Conservation (phyloP, 2,329 filamentous ascomycete species). For the Exophiala sp. region DNA sequence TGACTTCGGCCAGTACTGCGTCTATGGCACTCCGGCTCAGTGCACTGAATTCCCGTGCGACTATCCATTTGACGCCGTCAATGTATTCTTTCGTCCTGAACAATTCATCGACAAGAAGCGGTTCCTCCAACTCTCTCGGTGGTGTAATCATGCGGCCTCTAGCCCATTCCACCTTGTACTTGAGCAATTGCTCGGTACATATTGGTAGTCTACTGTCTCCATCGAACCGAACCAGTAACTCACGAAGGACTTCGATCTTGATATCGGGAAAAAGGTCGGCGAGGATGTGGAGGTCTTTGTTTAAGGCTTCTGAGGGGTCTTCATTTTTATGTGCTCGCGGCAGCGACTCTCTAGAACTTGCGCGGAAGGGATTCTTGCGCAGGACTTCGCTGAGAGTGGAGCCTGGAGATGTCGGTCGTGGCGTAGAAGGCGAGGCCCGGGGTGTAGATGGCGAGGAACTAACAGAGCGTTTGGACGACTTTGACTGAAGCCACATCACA, state of each 20-base stretch:
- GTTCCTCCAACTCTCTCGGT: constrained; percentile 20
- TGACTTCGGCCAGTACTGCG: constrained; percentile 47
- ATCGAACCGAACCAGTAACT: constrained; percentile 45
- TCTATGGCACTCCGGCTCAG: constrained; percentile 45
- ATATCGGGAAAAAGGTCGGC: constrained; percentile 46
- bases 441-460: constrained; percentile 9
- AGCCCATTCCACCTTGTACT: constrained; percentile 47
- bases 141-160: constrained; percentile 45
- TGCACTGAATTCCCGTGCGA: constrained; percentile 43
- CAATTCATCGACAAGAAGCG: constrained; percentile 40
- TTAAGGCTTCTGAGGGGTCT: constrained; percentile 37
- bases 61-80: constrained; percentile 36
- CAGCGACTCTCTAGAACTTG: constrained; percentile 16
- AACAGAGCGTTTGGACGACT: constrained; percentile 20
- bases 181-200: constrained; percentile 46
- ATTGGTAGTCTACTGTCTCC: constrained; percentile 46
- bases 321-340: constrained; percentile 31
- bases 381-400: constrained; percentile 43
- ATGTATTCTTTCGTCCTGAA: constrained; percentile 46
- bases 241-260: constrained; percentile 46
- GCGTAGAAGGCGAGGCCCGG: constrained; percentile 14
- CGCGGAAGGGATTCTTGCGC: constrained; percentile 43
- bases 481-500: constrained; percentile 25
- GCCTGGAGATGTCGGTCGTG: constrained; percentile 29
- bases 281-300: constrained; percentile 40